A percentile compares a stretch with the other conserved stretches of the same genome.
Conservation (phyloP, 176 grass and related monocot genomes). For the Hsuehochloa calcarea region DNA sequence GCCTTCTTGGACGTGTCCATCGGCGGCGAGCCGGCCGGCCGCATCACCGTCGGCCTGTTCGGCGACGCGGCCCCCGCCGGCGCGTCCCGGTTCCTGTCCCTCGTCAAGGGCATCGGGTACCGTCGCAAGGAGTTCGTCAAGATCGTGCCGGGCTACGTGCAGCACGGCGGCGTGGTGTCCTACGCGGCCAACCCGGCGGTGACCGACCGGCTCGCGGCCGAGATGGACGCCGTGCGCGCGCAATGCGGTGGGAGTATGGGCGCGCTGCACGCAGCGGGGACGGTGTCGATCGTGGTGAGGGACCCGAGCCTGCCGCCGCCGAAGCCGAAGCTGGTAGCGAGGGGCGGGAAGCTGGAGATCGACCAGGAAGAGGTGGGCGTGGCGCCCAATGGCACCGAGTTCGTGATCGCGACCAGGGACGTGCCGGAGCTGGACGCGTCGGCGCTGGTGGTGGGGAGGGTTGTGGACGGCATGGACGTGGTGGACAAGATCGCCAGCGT, state of each 20-base stretch:
- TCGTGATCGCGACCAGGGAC: slow-evolving; percentile 60
- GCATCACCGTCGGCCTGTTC: slow-evolving; percentile 70
- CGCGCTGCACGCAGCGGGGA: slow-evolving; percentile 43
- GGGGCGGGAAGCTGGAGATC: slow-evolving; percentile 64
- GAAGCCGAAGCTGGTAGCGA: slow-evolving; percentile 72
- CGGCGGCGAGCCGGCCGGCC: slow-evolving; percentile 73
- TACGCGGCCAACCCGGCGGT: slow-evolving; percentile 36
- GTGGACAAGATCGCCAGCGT: slow-evolving; percentile 68
- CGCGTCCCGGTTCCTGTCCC: slow-evolving; percentile 59
- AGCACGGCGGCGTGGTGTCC: slow-evolving; percentile 74
- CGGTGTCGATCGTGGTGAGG: slow-evolving; percentile 67
- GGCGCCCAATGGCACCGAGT: slow-evolving; percentile 79
- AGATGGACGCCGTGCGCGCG: slow-evolving; percentile 49
- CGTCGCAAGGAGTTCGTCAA: slow-evolving; percentile 89
- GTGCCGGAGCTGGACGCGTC: slow-evolving; percentile 66
- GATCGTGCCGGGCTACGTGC: slow-evolving; percentile 78
- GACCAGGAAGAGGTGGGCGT: slow-evolving; percentile 61
- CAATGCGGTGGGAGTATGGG: slow-evolving; percentile 31
- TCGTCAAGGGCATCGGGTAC: slow-evolving; percentile 74
- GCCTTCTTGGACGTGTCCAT: slow-evolving; percentile 89
- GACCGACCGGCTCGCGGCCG: slow-evolving; percentile 44
- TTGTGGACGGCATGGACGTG: slow-evolving; percentile 89
- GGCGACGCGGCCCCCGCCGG: slow-evolving; percentile 48
- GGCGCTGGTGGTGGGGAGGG: slow-evolving; percentile 65
- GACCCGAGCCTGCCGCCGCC: slow-evolving; percentile 78